These are phyloP conservation scores for Melaleuca quinquenervia DNA, from an alignment of 345 rosid species.

Conservation along the genomic window DNA sequence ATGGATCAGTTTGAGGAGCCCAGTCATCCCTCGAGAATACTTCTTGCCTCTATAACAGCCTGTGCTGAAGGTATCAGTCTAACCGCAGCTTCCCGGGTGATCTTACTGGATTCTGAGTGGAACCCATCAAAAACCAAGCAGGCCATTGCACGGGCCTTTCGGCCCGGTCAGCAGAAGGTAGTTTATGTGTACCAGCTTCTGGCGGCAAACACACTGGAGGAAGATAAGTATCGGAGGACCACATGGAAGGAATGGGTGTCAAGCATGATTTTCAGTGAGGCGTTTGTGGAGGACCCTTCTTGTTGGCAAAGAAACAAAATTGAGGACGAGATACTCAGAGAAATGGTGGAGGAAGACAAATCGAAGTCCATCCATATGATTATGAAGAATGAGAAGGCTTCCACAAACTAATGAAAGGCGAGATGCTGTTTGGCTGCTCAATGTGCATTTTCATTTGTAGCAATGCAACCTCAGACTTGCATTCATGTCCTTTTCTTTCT, in stretches of 20 bases:
- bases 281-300: constrained; percentile 81
- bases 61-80: constrained; percentile 95
- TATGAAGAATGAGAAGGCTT: constrained; percentile 94
- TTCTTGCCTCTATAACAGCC: constrained; percentile 84
- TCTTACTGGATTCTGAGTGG: constrained; percentile 77
- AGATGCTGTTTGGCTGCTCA: not conserved
- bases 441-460: not conserved
- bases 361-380: constrained; percentile 91
- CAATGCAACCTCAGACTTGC: not conserved
- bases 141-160: constrained; percentile 84
- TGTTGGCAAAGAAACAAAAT: constrained; percentile 86
- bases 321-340: constrained; percentile 78
- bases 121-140: constrained; percentile 96
- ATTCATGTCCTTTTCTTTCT: not conserved
- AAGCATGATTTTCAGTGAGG: constrained; percentile 91
- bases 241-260: constrained; percentile 99
- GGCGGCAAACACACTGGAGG: constrained; percentile 71
- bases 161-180: constrained; percentile 87
- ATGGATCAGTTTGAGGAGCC: constrained; percentile 83
- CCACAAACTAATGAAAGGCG: constrained; percentile 39
- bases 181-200: constrained; percentile 89
- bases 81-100: constrained; percentile 94
- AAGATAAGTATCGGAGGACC: constrained; percentile 81
- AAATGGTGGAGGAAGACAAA: constrained; percentile 72
- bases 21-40: constrained; percentile 41